These are phyloP conservation scores for Hippophae rhamnoides DNA, from an alignment of 306 rosid genomes.

Conservation along the genomic window DNA sequence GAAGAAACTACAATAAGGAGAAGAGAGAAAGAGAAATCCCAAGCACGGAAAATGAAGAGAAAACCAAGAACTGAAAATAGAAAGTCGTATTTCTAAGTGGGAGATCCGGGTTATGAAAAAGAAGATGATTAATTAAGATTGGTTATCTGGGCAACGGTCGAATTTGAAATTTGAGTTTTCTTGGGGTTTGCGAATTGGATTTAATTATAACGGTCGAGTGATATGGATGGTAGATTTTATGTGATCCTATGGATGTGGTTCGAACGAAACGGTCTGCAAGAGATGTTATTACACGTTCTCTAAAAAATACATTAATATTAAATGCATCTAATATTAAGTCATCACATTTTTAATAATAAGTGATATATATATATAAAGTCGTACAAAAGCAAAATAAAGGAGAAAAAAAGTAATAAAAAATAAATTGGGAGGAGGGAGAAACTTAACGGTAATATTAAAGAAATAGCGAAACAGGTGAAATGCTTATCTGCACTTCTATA, in stretches of 20 bases:
- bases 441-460: too few species aligned
- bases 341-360: too few species aligned
- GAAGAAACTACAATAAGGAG: neutral
- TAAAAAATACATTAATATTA: too few species aligned
- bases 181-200: constrained; percentile 15
- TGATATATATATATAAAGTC: too few species aligned
- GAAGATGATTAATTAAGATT: neutral
- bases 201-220: constrained; percentile 48
- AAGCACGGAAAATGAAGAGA: neutral
- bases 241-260: constrained; percentile 13
- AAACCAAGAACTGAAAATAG: constrained; percentile 12
- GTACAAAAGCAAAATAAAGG: neutral
- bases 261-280: constrained; percentile 17
- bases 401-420: neutral
- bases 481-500: too few species aligned
- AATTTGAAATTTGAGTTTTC: constrained; percentile 31
- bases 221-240: constrained; percentile 25
- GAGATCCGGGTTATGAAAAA: constrained; percentile 2
- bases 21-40: neutral
- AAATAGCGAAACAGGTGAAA: too few species aligned
- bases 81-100: neutral
- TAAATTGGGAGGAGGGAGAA: too few species aligned
- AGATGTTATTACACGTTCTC: too few species aligned
- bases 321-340: too few species aligned
- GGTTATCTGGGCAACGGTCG: constrained; percentile 38